Percentiles rank a stretch among this genome's conserved stretches.
Evolutionary conservation across 441 rosid species (phyloP).

Genomic region (Eutrema salsugineum): DNA sequence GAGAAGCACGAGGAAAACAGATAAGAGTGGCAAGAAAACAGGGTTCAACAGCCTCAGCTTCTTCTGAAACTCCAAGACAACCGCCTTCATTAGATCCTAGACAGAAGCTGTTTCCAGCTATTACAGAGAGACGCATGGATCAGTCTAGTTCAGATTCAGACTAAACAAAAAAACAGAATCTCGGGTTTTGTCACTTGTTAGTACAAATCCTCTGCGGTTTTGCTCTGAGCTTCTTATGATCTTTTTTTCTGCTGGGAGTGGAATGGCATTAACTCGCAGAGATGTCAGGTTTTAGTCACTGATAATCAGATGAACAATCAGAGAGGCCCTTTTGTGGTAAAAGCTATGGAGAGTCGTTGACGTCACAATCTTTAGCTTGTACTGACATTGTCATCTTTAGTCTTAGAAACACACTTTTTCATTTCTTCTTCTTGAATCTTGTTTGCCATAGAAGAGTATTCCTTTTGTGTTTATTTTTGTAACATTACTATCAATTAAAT

Average conservation of each 20-base stretch:
- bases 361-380: background rate
- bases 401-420: background rate
- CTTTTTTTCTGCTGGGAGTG: background rate
- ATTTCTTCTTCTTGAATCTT: background rate
- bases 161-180: slow-evolving; percentile 11
- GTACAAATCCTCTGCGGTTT: slow-evolving; percentile 5
- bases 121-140: slow-evolving; percentile 48
- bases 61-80: slow-evolving; percentile 41
- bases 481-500: background rate
- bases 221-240: slow-evolving; percentile 11
- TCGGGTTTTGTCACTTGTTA: background rate
- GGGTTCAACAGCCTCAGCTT: slow-evolving; percentile 43
- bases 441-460: background rate
- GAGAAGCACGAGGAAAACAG: slow-evolving; percentile 45
- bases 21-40: slow-evolving; percentile 51
- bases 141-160: slow-evolving; percentile 41
- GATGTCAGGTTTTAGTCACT: slow-evolving; percentile 10
- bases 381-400: background rate
- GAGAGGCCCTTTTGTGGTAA: background rate
- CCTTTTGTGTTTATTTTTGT: slow-evolving; percentile 3
- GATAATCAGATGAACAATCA: background rate
- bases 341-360: background rate
- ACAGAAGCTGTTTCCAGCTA: slow-evolving; percentile 63
- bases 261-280: background rate
- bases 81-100: slow-evolving; percentile 50